phyloP scores from a whole-genome alignment of 179 eudicot genomes.

The Beta lomatogona region DNA sequence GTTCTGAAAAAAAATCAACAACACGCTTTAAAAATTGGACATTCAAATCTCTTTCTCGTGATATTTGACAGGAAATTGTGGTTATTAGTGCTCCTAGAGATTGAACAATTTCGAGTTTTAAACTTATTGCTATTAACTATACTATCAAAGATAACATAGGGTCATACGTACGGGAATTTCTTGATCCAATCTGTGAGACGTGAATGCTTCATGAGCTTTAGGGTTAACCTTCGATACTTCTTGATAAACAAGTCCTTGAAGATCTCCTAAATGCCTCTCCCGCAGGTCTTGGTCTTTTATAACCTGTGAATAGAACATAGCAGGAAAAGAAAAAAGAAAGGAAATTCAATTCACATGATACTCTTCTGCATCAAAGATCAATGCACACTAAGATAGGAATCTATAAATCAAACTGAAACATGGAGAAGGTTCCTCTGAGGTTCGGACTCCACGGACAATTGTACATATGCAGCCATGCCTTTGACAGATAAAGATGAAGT shows the following conservation, averaged over 20 bases:
- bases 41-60: not conserved
- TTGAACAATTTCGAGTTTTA: not conserved
- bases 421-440: not conserved
- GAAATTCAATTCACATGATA: not conserved
- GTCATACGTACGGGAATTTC: constrained; percentile 64
- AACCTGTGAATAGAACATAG: constrained; percentile 47
- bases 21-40: not conserved
- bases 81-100: not conserved
- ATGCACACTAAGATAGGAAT: not conserved
- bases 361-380: not conserved
- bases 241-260: constrained; percentile 64
- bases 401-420: not conserved
- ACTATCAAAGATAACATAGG: constrained; percentile 4
- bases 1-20: not conserved
- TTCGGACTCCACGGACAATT: too few relatives aligned
- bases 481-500: too few relatives aligned
- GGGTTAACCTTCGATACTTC: constrained; percentile 55
- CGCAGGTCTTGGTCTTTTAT: constrained; percentile 61
- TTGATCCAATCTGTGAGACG: constrained; percentile 54
- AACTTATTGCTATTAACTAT: not conserved
- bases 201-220: constrained; percentile 62
- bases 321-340: not conserved
- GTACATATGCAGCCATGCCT: too few relatives aligned
- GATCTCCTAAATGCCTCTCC: constrained; percentile 88
- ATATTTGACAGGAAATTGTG: not conserved